Conservation (phyloP, 192 early-diverging fungal genomes). For the Pilobolus umbonatus region DNA sequence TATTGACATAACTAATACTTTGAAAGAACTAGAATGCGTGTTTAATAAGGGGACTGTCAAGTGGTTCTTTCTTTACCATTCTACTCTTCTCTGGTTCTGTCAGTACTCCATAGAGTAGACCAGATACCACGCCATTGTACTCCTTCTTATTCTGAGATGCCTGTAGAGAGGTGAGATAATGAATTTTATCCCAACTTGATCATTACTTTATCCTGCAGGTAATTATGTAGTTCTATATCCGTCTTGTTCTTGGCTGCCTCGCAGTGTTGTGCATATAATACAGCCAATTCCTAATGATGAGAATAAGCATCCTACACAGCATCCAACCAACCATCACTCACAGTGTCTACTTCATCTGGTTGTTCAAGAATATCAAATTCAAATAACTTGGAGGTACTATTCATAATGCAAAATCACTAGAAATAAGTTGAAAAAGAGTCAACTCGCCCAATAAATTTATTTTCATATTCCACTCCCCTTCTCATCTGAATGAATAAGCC, state of each 20-base stretch:
- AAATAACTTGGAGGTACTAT: constrained; percentile 3
- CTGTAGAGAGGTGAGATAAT: not conserved
- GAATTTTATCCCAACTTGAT: not conserved
- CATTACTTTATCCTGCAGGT: constrained; percentile 52
- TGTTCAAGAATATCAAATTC: not conserved
- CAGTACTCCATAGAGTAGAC: constrained; percentile 55
- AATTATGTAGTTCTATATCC: constrained; percentile 55
- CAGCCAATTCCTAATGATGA: constrained; percentile 19
- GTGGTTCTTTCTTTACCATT: constrained; percentile 23
- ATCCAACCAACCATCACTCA: no score
- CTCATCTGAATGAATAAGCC: not conserved
- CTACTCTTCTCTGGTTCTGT: constrained; percentile 37
- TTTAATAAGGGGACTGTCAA: not conserved
- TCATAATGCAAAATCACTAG: constrained; percentile 1
- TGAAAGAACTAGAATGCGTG: constrained; percentile 47
- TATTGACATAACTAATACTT: constrained; percentile 54
- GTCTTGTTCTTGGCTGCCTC: constrained; percentile 28
- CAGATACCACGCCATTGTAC: constrained; percentile 37
- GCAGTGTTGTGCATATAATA: constrained; percentile 14
- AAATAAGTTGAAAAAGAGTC: no score
- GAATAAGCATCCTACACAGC: no score
- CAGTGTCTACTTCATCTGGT: not conserved
- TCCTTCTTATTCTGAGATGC: constrained; percentile 20
- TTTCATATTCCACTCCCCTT: not conserved
- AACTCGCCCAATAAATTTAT: no score